phyloP scores from a whole-genome alignment of 345 rosid genomes.

The Physaria fendleri region DNA sequence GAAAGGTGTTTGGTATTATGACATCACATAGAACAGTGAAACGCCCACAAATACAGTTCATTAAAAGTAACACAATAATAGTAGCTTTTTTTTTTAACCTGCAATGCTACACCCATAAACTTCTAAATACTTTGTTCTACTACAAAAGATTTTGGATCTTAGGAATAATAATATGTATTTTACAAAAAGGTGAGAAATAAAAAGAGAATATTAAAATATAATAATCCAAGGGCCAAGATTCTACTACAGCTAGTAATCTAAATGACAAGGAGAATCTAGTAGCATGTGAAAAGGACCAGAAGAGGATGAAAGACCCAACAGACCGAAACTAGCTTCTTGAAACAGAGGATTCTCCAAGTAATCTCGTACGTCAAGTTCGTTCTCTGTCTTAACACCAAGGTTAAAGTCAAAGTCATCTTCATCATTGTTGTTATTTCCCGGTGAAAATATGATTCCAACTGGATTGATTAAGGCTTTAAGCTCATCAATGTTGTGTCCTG shows the following conservation, averaged over 20 bases:
- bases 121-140: neutral
- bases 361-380: slow-evolving; percentile 34
- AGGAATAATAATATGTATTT: slow-evolving; percentile 10
- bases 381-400: slow-evolving; percentile 49
- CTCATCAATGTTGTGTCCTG: slow-evolving; percentile 35
- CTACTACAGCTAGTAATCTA: slow-evolving; percentile 33
- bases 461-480: slow-evolving; percentile 43
- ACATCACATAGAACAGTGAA: slow-evolving; percentile 29
- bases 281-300: slow-evolving; percentile 37
- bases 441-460: slow-evolving; percentile 23
- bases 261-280: slow-evolving; percentile 39
- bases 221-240: slow-evolving; percentile 47
- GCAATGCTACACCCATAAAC: slow-evolving; percentile 18
- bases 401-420: slow-evolving; percentile 27
- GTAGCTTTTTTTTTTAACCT: slow-evolving; percentile 22
- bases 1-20: too few species aligned
- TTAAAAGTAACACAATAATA: slow-evolving; percentile 20
- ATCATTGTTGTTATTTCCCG: slow-evolving; percentile 33
- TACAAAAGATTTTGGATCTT: slow-evolving; percentile 4
- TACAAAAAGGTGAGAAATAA: slow-evolving; percentile 8
- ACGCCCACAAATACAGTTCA: slow-evolving; percentile 36
- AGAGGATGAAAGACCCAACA: slow-evolving; percentile 35
- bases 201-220: slow-evolving; percentile 5
- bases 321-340: slow-evolving; percentile 40
- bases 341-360: slow-evolving; percentile 44